Conservation (phyloP, 768 basidiomycete species). For the Phaeotremella fagi region DNA sequence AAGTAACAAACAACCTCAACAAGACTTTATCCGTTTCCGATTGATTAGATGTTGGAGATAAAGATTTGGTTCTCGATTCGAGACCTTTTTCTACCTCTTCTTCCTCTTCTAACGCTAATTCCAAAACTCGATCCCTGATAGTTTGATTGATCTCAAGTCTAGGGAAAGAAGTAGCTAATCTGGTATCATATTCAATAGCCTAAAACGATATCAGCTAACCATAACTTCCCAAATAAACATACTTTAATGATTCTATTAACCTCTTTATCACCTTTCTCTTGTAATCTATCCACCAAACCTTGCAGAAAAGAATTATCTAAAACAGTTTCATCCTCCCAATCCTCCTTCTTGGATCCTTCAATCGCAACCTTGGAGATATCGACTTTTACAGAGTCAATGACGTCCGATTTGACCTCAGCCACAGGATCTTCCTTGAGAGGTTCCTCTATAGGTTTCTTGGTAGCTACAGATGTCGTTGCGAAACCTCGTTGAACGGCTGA, state of each 20-base stretch:
- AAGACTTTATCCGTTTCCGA: conserved; percentile 62
- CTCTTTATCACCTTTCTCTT: conserved; percentile 85
- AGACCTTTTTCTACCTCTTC: neutral
- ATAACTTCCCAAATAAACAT: conserved; percentile 13
- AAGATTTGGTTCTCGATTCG: conserved; percentile 8
- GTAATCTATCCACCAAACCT: conserved; percentile 68
- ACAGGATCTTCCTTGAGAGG: conserved; percentile 2
- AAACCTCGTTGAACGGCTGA: conserved; percentile 44
- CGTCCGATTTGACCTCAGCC: neutral
- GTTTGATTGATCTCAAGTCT: conserved; percentile 60
- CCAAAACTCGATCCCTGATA: conserved; percentile 60
- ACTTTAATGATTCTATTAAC: conserved; percentile 69
- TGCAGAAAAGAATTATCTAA: conserved; percentile 56
- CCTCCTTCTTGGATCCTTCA: conserved; percentile 21
- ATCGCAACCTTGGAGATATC: conserved; percentile 1
- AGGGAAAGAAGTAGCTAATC: conserved; percentile 62
- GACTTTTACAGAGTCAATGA: neutral
- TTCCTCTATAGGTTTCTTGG: conserved; percentile 29
- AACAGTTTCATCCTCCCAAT: conserved; percentile 37
- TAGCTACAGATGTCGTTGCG: conserved; percentile 42
- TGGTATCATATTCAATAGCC: conserved; percentile 77
- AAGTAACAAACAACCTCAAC: conserved; percentile 68
- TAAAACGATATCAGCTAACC: conserved; percentile 35
- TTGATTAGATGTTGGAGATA: conserved; percentile 17
- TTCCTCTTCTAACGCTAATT: conserved; percentile 50